Evolutionary conservation across 441 rosid species (phyloP).

Genomic region (Syzygium malaccense): DNA sequence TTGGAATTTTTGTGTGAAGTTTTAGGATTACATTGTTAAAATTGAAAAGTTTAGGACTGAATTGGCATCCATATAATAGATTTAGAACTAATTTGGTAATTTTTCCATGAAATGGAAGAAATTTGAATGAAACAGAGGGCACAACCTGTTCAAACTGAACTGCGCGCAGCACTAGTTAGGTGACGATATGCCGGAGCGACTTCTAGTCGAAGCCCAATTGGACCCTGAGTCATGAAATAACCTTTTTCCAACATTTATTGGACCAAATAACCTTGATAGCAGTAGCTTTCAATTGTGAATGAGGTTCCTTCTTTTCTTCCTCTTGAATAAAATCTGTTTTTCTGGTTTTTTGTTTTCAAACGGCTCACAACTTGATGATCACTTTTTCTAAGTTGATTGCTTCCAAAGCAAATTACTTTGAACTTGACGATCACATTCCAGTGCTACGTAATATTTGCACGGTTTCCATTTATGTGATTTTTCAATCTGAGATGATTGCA

Average conservation of each 20-base stretch:
- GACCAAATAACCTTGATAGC: background rate
- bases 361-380: accelerated
- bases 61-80: accelerated
- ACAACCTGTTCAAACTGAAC: too few species aligned
- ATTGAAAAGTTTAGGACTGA: accelerated
- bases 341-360: background rate
- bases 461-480: background rate
- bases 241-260: accelerated
- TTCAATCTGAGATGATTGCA: background rate
- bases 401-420: background rate
- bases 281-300: background rate
- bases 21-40: background rate
- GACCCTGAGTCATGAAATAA: background rate
- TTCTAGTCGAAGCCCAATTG: background rate
- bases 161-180: background rate
- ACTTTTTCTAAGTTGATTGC: background rate
- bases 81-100: background rate
- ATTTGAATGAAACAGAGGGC: background rate
- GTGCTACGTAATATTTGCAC: background rate
- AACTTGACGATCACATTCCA: background rate
- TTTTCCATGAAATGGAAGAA: too few species aligned
- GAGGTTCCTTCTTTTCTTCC: background rate
- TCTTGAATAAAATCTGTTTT: background rate
- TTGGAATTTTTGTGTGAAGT: background rate
- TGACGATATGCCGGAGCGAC: background rate